Percentiles rank a stretch among this genome's conserved stretches.
Conservation (phyloP, 352 stramenopile genomes). For the Aphanomyces cochlioides region DNA sequence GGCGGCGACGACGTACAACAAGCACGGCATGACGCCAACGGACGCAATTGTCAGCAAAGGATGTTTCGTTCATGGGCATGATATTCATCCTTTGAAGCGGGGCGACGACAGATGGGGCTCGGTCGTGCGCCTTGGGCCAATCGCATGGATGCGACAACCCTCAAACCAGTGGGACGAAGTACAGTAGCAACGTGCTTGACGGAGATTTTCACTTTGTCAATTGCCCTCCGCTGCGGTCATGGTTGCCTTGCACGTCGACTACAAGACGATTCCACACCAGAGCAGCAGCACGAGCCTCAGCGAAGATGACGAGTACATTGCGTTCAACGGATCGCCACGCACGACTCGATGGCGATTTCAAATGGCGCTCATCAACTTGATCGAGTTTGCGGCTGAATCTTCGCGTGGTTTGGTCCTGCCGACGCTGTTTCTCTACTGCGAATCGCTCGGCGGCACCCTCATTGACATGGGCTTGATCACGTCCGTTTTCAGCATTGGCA, state of each 20-base stretch:
- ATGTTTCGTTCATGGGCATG: too few relatives aligned
- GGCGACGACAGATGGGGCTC: too few relatives aligned
- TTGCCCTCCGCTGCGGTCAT: not conserved
- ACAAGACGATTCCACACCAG: not conserved
- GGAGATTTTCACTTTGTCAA: not conserved
- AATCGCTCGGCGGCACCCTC: conserved; percentile 69
- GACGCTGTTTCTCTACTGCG: conserved; percentile 83
- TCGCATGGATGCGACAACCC: too few relatives aligned
- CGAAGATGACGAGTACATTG: too few relatives aligned
- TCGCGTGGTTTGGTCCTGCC: conserved; percentile 71
- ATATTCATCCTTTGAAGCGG: too few relatives aligned
- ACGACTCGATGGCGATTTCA: conserved; percentile 68
- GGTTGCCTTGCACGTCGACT: not conserved
- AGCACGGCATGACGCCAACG: too few relatives aligned
- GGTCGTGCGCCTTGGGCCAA: too few relatives aligned
- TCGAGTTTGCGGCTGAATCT: conserved; percentile 74
- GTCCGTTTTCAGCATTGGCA: conserved; percentile 75
- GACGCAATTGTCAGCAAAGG: too few relatives aligned
- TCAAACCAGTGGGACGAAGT: too few relatives aligned
- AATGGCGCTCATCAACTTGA: conserved; percentile 80
- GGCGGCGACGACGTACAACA: too few relatives aligned
- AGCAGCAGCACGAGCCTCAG: not conserved
- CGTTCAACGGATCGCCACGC: conserved; percentile 22
- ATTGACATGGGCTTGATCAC: conserved; percentile 78
- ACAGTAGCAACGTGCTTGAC: too few relatives aligned